These are phyloP conservation scores for Coemansia umbellata DNA, from an alignment of 192 early-diverging fungal species.

Conservation along the genomic window DNA sequence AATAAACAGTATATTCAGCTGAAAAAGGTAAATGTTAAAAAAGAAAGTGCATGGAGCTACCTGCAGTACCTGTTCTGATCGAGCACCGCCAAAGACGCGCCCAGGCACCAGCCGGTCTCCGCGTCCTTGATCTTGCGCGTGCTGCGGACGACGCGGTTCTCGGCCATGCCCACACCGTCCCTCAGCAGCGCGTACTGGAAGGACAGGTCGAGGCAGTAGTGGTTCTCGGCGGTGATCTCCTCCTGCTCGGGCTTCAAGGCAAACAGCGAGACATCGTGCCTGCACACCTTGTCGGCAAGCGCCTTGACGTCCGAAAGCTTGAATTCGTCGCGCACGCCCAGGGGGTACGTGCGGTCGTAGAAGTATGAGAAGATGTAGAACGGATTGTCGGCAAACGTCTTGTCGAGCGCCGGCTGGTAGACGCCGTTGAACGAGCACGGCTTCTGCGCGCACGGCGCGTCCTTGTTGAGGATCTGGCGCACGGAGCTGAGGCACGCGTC, in stretches of 20 bases:
- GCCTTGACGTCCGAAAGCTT: conserved; percentile 63
- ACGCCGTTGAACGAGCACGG: conserved; percentile 92
- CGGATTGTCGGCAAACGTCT: conserved; percentile 66
- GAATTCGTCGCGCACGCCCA: conserved; percentile 70
- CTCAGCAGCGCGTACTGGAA: conserved; percentile 83
- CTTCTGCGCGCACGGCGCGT: conserved; percentile 50
- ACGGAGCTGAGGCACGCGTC: conserved; percentile 50
- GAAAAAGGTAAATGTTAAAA: background rate
- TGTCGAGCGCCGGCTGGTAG: conserved; percentile 76
- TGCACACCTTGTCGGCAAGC: conserved; percentile 68
- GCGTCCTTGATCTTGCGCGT: conserved; percentile 89
- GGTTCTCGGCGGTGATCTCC: conserved; percentile 52
- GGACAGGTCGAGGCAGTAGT: conserved; percentile 88
- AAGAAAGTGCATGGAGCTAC: background rate
- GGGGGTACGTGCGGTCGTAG: conserved; percentile 79
- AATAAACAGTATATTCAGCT: background rate
- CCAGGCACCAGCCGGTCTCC: conserved; percentile 96
- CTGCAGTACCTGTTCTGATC: conserved; percentile 53
- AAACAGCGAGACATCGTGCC: conserved; percentile 47
- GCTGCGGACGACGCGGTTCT: conserved; percentile 64
- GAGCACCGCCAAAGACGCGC: conserved; percentile 82
- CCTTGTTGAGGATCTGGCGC: conserved; percentile 73
- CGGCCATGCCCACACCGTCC: conserved; percentile 79
- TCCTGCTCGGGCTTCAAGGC: conserved; percentile 52
- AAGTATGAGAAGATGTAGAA: conserved; percentile 97